These are phyloP conservation scores for Vigna trinervia DNA, from an alignment of 306 rosid species.

Conservation along the genomic window DNA sequence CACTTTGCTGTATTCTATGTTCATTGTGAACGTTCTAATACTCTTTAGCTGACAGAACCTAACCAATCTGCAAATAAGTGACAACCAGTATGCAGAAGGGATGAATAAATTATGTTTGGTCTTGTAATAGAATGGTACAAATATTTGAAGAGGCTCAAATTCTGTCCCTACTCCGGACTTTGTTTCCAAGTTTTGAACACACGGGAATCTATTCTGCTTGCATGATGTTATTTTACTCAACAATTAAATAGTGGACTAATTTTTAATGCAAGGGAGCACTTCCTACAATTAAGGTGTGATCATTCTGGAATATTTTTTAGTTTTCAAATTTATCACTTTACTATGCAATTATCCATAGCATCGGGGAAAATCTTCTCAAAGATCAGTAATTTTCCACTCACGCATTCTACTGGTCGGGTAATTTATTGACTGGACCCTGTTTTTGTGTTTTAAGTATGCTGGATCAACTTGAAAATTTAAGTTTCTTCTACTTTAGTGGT, in stretches of 20 bases:
- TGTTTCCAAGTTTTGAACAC: neutral
- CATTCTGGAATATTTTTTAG: conserved; percentile 24
- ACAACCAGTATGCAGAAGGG: neutral
- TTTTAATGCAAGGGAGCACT: neutral
- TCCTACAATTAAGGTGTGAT: neutral
- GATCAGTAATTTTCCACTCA: conserved; percentile 2
- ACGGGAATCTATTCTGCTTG: neutral
- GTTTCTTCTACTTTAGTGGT: neutral
- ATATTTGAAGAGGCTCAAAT: conserved; percentile 8
- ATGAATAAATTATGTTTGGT: neutral
- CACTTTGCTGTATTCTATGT: neutral
- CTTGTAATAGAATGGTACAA: neutral
- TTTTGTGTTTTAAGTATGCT: conserved; percentile 15
- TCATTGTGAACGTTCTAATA: neutral
- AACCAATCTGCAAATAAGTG: neutral
- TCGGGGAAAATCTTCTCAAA: neutral
- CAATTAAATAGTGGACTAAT: neutral
- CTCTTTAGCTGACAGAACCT: neutral
- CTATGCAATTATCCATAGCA: neutral
- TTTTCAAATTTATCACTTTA: conserved; percentile 8
- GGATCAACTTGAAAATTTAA: neutral
- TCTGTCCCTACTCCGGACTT: neutral
- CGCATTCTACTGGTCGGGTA: neutral
- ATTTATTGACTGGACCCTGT: neutral
- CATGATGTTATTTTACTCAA: neutral